These are phyloP conservation scores for Cladophialophora yegresii DNA, from an alignment of 2,329 filamentous ascomycete species.

Conservation along the genomic window DNA sequence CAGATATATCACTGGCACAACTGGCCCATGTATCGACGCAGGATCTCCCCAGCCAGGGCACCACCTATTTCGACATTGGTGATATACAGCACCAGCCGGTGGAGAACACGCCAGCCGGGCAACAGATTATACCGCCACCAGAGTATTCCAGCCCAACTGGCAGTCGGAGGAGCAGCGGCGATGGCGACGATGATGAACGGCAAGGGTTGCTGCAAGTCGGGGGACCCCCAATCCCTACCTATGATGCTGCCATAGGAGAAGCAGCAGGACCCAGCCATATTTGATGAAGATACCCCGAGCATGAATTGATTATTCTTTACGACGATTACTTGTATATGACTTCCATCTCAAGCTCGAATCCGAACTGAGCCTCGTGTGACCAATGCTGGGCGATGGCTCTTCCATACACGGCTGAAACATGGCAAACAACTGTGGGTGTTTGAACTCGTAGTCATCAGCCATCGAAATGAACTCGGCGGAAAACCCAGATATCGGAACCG, in stretches of 20 bases:
- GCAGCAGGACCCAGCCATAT: constrained; percentile 32
- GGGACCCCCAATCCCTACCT: constrained; percentile 76
- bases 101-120: constrained; percentile 50
- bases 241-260: constrained; percentile 69
- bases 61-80: constrained; percentile 63
- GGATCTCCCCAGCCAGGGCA: constrained; percentile 59
- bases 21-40: constrained; percentile 69
- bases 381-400: not conserved
- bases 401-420: not conserved
- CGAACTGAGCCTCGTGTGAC: not conserved
- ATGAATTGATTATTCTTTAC: constrained; percentile 29
- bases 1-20: constrained; percentile 91
- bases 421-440: not conserved
- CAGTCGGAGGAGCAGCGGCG: constrained; percentile 60
- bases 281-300: constrained; percentile 34
- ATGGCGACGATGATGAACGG: constrained; percentile 56
- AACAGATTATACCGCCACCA: constrained; percentile 65
- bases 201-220: constrained; percentile 47
- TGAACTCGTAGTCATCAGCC: not conserved
- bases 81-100: constrained; percentile 36
- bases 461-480: not conserved
- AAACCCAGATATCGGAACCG: too few relatives aligned
- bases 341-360: not conserved
- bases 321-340: constrained; percentile 2
- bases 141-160: constrained; percentile 64